Conservation (phyloP, 768 basidiomycete species). For the Dioszegia hungarica region DNA sequence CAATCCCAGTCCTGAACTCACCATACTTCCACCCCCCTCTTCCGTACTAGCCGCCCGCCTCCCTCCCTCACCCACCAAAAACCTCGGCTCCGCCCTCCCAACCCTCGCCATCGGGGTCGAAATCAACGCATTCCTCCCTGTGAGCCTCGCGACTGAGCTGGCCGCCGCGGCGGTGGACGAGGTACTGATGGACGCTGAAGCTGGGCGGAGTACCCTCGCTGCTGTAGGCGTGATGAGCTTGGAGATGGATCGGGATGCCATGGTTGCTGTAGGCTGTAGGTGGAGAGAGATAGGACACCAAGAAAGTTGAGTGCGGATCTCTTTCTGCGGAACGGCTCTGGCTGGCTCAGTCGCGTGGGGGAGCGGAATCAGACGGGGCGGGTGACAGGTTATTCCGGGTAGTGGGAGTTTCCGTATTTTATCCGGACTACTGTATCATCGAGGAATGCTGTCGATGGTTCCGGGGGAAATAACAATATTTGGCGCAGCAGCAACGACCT, state of each 20-base stretch:
- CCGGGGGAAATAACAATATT: no score
- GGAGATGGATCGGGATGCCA: conserved; percentile 36
- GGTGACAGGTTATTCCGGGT: no score
- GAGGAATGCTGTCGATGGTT: no score
- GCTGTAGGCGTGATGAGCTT: conserved; percentile 15
- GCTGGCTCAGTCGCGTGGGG: neutral
- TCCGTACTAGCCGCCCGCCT: conserved; percentile 37
- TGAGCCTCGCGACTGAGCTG: conserved; percentile 12
- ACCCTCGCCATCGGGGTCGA: conserved; percentile 40
- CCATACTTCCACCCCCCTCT: conserved; percentile 40
- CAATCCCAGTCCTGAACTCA: no score
- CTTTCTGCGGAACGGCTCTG: no score
- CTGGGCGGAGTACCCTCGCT: neutral
- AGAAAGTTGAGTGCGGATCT: neutral
- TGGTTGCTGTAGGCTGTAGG: conserved; percentile 8
- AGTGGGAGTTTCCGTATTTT: neutral
- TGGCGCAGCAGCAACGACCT: no score
- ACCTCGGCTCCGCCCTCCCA: conserved; percentile 29
- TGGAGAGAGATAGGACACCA: neutral
- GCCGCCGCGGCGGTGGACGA: conserved; percentile 4
- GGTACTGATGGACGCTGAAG: neutral
- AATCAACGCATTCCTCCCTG: conserved; percentile 32
- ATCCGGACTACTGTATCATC: no score
- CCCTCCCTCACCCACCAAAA: conserved; percentile 31
- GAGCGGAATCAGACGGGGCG: neutral